phyloP scores from a whole-genome alignment of 75 land plant genomes.

The Larix kaempferi region DNA sequence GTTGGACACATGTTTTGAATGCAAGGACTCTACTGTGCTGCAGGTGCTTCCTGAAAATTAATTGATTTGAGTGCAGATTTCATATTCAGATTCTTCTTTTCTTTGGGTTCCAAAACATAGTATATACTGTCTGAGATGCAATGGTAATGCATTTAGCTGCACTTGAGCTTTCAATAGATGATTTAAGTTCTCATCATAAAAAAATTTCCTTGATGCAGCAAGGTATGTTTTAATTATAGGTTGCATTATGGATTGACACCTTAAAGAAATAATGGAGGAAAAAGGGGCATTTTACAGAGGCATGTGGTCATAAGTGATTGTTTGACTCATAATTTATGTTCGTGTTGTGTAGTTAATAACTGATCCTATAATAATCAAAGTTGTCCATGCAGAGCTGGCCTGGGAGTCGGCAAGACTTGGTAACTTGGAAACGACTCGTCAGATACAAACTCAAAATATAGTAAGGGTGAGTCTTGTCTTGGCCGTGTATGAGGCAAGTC shows the following conservation, averaged over 20 bases:
- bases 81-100: background rate
- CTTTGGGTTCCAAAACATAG: background rate
- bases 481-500: too few relatives aligned
- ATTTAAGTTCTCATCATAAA: background rate
- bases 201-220: background rate
- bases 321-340: too few relatives aligned
- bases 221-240: background rate
- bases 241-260: background rate
- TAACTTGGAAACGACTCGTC: too few relatives aligned
- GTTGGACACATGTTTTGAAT: slow-evolving; percentile 76
- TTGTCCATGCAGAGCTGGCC: too few relatives aligned
- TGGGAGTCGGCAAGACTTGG: too few relatives aligned
- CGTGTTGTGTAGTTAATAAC: background rate
- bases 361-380: too few relatives aligned
- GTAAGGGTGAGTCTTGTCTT: too few relatives aligned
- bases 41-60: slow-evolving; percentile 47
- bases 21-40: slow-evolving; percentile 60
- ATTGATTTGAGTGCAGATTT: background rate
- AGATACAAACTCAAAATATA: too few relatives aligned
- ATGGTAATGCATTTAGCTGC: background rate
- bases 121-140: background rate
- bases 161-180: background rate
- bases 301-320: background rate
- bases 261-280: background rate
- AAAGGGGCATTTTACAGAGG: background rate